These are phyloP conservation scores for Volvariella volvacea DNA, from an alignment of 1,284 basidiomycete genomes.

Conservation along the genomic window DNA sequence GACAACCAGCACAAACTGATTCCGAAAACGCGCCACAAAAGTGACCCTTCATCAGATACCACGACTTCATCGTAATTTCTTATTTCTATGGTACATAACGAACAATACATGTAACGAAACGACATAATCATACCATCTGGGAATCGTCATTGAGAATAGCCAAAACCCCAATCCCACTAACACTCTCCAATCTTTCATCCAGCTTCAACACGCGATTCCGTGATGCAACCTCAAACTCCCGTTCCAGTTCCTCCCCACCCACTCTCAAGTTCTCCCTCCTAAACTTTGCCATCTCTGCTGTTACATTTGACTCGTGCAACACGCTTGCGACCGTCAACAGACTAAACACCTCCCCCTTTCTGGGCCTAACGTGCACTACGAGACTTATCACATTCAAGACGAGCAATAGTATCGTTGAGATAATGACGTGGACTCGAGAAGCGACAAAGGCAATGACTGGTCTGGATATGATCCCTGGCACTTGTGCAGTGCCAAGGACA, in stretches of 20 bases:
- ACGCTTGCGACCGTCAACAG: background rate
- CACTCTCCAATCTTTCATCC: no score
- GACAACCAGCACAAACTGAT: no score
- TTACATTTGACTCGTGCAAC: background rate
- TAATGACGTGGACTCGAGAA: background rate
- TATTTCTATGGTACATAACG: no score
- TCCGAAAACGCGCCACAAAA: no score
- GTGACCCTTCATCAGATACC: no score
- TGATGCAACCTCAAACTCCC: background rate
- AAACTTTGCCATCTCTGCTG: background rate
- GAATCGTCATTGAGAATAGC: no score
- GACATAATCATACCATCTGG: no score
- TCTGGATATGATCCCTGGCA: background rate
- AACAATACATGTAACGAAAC: no score
- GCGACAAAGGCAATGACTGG: background rate
- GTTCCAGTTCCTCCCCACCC: background rate
- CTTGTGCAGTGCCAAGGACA: background rate
- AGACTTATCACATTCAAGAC: background rate
- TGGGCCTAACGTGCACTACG: background rate
- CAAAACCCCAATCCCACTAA: no score
- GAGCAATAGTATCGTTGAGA: background rate
- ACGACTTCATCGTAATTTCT: no score
- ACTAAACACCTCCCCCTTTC: background rate
- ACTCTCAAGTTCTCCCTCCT: background rate
- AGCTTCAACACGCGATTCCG: no score